Base-by-base conservation (phyloP, 805 yeast genomes). In the Pichia phayaonensis region DNA sequence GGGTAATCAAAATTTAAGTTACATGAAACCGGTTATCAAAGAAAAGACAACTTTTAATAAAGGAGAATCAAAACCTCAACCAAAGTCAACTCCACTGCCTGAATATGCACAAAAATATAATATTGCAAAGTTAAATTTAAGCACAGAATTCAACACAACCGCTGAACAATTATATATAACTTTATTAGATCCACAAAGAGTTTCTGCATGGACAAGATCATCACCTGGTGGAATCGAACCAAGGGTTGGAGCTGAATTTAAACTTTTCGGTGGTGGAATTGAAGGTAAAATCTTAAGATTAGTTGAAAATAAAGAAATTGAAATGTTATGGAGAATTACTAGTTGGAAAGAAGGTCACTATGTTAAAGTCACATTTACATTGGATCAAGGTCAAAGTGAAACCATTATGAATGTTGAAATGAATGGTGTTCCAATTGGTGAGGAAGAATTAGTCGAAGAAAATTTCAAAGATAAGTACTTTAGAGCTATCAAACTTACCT, bases 361-460 rank as follows among this genome's bases (percentile, higher is more conserved):
- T 63, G 94, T 97, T 1, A 73, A 72, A 4, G 71, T 94, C 59
- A 74, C 73, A 22, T 76, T 92, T 57, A 73, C 70, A 39, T 78
- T 94, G 57, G 79, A 79, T 51, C 88, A 88, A 63, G 94, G 92
- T 27, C 76, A 79, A n/a, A 78, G 86, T 42, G 97, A 90, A 60
- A 94, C 99, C 3, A 81, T 77, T 52, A 73, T 90, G 71, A 80
- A 81, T 53, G 89, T 90, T 20, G 72, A 75, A 42, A 89, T 92
- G 80, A 73, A 80, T 18, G 97, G 97, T 16, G 84, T 94, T 46
- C 99, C 99, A 18, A 75, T 92, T 40, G 99, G 98, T 15, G 95
- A 94, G 65, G 98, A 94, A 63, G 94, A 95, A 60, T 69, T 84
- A 60, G 96, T 87, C 40, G 80, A 82, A 61, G 78, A 74, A 40